phyloP scores from a whole-genome alignment of 2,329 filamentous ascomycete genomes.

The Colletotrichum chlorophyti region DNA sequence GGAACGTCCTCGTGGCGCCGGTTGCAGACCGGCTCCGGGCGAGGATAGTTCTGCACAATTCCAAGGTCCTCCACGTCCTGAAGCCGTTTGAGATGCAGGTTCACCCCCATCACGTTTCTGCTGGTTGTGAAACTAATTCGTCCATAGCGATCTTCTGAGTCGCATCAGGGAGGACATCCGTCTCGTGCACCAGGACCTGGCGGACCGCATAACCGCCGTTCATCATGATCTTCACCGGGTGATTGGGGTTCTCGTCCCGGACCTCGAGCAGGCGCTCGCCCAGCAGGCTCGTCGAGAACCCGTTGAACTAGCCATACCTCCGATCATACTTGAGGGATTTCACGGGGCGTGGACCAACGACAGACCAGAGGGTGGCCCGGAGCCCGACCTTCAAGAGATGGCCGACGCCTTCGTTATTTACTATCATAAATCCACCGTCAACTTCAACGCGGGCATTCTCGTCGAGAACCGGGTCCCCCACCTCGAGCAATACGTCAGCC shows the following conservation, averaged over 20 bases:
- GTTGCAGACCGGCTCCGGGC: slow-evolving; percentile 39
- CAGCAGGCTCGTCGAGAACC: slow-evolving; percentile 20
- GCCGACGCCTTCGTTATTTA: slow-evolving; percentile 41
- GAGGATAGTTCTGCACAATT: slow-evolving; percentile 41
- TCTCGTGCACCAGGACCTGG: slow-evolving; percentile 30
- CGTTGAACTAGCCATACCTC: slow-evolving; percentile 30
- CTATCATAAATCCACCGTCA: slow-evolving; percentile 35
- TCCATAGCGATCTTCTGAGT: slow-evolving; percentile 40
- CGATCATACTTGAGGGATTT: slow-evolving; percentile 31
- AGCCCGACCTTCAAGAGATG: slow-evolving; percentile 32
- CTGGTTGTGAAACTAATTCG: not conserved
- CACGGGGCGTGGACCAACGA: slow-evolving; percentile 5
- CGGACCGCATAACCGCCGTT: slow-evolving; percentile 21
- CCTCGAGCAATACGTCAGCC: slow-evolving; percentile 37
- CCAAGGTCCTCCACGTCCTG: slow-evolving; percentile 40
- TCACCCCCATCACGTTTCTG: not conserved
- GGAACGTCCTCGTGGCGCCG: slow-evolving; percentile 44
- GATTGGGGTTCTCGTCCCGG: slow-evolving; percentile 31
- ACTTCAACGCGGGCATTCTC: slow-evolving; percentile 33
- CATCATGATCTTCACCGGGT: slow-evolving; percentile 29
- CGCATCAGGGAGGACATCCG: slow-evolving; percentile 34
- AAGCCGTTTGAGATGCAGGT: slow-evolving; percentile 45
- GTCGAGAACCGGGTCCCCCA: slow-evolving; percentile 34
- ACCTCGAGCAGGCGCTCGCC: slow-evolving; percentile 29
- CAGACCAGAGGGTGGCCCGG: not conserved